These are phyloP conservation scores for Saccharomyces hybrid DNA, from an alignment of 1,139 yeast species.

Conservation along the genomic window DNA sequence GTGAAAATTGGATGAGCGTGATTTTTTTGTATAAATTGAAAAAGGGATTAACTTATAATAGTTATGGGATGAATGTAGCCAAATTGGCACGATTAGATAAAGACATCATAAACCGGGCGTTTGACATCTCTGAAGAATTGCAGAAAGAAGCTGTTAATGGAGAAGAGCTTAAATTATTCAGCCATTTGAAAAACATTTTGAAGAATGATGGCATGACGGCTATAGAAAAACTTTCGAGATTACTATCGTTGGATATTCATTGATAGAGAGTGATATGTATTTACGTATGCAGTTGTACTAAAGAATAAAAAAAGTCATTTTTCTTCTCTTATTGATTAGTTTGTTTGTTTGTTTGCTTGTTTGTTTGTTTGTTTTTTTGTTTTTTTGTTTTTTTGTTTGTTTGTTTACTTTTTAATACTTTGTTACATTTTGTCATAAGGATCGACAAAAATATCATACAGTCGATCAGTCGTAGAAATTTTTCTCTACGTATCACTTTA, in stretches of 20 bases:
- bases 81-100: constrained; percentile 56
- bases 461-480: neutral
- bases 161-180: neutral
- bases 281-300: neutral
- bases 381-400: too few species aligned
- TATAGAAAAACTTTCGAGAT: constrained; percentile 6
- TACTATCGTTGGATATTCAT: constrained; percentile 6
- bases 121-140: constrained; percentile 38
- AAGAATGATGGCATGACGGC: neutral
- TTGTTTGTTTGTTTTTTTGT: neutral
- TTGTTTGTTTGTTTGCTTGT: neutral
- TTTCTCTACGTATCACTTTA: neutral
- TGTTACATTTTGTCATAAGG: neutral
- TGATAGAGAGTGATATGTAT: neutral
- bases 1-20: constrained; percentile 36
- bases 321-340: neutral
- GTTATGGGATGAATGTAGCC: constrained; percentile 78
- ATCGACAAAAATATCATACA: neutral
- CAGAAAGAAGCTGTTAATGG: constrained; percentile 30
- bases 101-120: constrained; percentile 45
- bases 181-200: neutral
- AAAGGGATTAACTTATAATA: constrained; percentile 53
- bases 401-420: neutral
- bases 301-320: neutral
- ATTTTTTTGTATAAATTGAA: constrained; percentile 58